These are phyloP conservation scores for Petrea volubilis DNA, from an alignment of 257 asterid species.

Conservation along the genomic window DNA sequence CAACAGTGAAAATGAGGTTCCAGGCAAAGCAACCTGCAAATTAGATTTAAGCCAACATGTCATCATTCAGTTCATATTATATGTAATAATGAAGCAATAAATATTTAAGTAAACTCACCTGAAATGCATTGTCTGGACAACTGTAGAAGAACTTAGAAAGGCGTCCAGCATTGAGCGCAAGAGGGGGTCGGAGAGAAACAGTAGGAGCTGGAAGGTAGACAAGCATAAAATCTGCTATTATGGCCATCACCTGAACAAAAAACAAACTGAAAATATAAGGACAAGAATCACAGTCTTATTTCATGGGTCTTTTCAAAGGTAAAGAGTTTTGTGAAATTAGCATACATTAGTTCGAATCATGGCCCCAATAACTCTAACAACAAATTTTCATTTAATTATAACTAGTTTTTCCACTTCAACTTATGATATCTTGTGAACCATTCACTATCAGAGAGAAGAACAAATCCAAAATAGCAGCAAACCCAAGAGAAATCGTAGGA, in stretches of 20 bases:
- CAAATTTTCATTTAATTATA: not conserved
- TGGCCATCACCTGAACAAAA: slow-evolving; percentile 74
- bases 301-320: not conserved
- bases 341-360: not conserved
- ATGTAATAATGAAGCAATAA: not conserved
- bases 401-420: not conserved
- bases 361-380: not conserved
- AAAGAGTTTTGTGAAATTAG: not conserved
- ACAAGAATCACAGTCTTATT: slow-evolving; percentile 5
- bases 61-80: slow-evolving; percentile 2
- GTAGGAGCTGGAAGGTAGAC: slow-evolving; percentile 98
- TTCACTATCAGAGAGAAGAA: not conserved
- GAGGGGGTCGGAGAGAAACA: slow-evolving; percentile 81
- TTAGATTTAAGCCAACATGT: slow-evolving; percentile 16
- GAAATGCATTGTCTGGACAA: slow-evolving; percentile 96
- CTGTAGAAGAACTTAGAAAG: slow-evolving; percentile 72
- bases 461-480: not conserved
- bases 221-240: slow-evolving; percentile 96
- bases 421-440: not conserved
- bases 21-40: slow-evolving; percentile 71
- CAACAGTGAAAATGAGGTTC: slow-evolving; percentile 69
- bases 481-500: not conserved
- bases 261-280: slow-evolving; percentile 20
- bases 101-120: slow-evolving; percentile 41
- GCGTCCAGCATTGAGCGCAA: slow-evolving; percentile 68